phyloP scores from a whole-genome alignment of 495 filamentous ascomycete genomes.

The Xylaria nigripes region DNA sequence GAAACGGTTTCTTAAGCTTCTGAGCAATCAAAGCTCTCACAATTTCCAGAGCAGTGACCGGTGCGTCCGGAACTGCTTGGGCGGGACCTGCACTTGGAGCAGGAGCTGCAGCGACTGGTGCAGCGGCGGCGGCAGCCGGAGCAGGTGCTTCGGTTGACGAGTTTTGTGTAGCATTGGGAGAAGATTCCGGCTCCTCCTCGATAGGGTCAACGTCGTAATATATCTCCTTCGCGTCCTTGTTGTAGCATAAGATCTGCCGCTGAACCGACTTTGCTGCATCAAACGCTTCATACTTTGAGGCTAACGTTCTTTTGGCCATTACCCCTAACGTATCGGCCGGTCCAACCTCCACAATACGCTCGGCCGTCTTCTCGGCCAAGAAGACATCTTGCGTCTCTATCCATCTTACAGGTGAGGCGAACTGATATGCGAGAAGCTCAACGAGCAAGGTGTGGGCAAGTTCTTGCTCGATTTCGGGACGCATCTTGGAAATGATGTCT shows the following conservation, averaged over 20 bases:
- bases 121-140: conserved; percentile 40
- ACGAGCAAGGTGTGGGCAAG: conserved; percentile 94
- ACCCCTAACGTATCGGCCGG: conserved; percentile 96
- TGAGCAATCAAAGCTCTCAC: conserved; percentile 90
- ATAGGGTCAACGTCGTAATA: conserved; percentile 98
- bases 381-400: conserved; percentile 99
- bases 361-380: conserved; percentile 86
- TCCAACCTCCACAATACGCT: conserved; percentile 95
- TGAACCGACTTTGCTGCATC: conserved; percentile 94
- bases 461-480: conserved; percentile 97
- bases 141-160: conserved; percentile 38
- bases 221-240: conserved; percentile 98
- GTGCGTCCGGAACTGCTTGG: conserved; percentile 74
- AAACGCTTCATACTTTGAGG: conserved; percentile 97
- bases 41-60: conserved; percentile 80
- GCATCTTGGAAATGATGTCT: conserved; percentile 53
- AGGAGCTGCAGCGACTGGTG: conserved; percentile 48
- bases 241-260: conserved; percentile 97
- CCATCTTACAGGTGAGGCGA: conserved; percentile 96
- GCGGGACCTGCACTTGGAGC: conserved; percentile 78
- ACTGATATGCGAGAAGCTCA: conserved; percentile 97
- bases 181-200: conserved; percentile 72
- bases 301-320: conserved; percentile 94
- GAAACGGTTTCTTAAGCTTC: conserved; percentile 89
- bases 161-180: conserved; percentile 38